Evolutionary conservation across 495 filamentous ascomycete species (phyloP).

Genomic region (Zalerion maritima): DNA sequence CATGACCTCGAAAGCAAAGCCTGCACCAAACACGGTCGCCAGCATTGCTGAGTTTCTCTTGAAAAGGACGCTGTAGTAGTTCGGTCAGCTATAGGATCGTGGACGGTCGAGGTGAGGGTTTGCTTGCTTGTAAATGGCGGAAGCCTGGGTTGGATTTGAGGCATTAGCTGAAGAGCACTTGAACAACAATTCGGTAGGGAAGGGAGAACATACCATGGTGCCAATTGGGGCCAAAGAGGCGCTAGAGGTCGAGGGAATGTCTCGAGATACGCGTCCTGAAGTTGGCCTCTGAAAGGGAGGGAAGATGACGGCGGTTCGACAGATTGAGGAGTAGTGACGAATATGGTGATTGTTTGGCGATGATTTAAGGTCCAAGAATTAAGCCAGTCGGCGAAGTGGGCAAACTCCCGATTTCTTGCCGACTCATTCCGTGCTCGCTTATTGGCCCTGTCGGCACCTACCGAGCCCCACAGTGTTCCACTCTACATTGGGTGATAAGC

Average conservation of each 20-base stretch:
- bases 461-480: no score
- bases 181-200: slow-evolving; percentile 1
- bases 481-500: no score
- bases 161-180: slow-evolving; percentile 15
- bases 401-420: no score
- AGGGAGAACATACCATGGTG: slow-evolving; percentile 22
- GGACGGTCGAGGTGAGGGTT: slow-evolving; percentile 9
- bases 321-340: no score
- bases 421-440: no score
- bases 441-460: no score
- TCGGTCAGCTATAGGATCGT: slow-evolving; percentile 9
- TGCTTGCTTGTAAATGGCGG: slow-evolving; percentile 71
- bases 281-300: no score
- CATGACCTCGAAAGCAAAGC: slow-evolving; percentile 93
- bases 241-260: slow-evolving; percentile 4
- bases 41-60: slow-evolving; percentile 76
- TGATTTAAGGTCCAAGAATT: no score
- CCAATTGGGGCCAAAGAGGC: slow-evolving; percentile 3
- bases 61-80: slow-evolving; percentile 56
- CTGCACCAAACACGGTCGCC: slow-evolving; percentile 65
- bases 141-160: slow-evolving; percentile 20
- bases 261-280: no score
- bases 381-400: no score
- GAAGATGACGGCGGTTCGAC: no score
- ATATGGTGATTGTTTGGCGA: no score